Evolutionary conservation across 1,284 basidiomycete species (phyloP).

Genomic region (Peniophora sp.): DNA sequence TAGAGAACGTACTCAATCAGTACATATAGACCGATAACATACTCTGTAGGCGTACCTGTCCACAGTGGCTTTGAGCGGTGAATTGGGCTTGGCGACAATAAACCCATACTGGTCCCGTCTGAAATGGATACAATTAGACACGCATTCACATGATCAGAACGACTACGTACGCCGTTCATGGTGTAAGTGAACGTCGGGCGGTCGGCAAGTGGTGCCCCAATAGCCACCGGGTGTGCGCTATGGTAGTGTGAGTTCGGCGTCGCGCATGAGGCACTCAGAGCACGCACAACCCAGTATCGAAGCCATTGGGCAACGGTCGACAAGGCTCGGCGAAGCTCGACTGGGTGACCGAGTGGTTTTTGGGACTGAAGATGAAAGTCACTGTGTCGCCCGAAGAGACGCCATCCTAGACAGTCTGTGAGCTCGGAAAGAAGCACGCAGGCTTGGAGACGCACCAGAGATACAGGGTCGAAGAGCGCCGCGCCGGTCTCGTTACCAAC

Average conservation of each 20-base stretch:
- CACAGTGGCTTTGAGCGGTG: constrained; percentile 41
- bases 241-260: constrained; percentile 50
- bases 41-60: constrained; percentile 11
- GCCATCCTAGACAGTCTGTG: too few relatives aligned
- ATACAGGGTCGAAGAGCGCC: too few relatives aligned
- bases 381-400: constrained; percentile 41
- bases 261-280: constrained; percentile 28
- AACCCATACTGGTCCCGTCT: constrained; percentile 33
- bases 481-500: too few relatives aligned
- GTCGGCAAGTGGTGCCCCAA: constrained; percentile 31
- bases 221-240: constrained; percentile 42
- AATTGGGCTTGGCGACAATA: constrained; percentile 31
- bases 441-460: too few relatives aligned
- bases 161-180: constrained; percentile 28
- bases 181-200: constrained; percentile 38
- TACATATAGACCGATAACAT: too few relatives aligned
- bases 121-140: background rate
- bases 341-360: constrained; percentile 53
- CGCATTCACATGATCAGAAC: background rate
- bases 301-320: constrained; percentile 36
- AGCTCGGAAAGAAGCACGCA: too few relatives aligned
- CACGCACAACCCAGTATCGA: constrained; percentile 53
- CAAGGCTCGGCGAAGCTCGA: constrained; percentile 50
- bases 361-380: constrained; percentile 45
- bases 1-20: constrained; percentile 3